Evolutionary conservation across 2,329 filamentous ascomycete species (phyloP).

Genomic region (Exophiala aquamarina): DNA sequence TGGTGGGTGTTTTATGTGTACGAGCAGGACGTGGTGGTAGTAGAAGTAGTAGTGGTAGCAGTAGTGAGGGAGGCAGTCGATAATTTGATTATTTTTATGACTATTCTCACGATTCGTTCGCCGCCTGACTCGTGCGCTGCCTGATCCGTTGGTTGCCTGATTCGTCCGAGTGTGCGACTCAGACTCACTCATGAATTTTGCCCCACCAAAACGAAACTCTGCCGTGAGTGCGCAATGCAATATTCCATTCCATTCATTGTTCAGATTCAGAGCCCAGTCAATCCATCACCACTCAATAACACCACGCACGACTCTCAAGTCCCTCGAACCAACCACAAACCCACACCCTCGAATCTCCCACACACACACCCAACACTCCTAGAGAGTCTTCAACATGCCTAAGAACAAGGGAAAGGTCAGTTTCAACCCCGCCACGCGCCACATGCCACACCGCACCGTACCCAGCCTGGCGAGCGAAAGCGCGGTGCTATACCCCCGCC

Average conservation of each 20-base stretch:
- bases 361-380: background rate
- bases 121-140: too few species aligned
- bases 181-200: slow-evolving; percentile 4
- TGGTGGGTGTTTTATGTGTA: too few species aligned
- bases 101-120: too few species aligned
- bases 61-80: too few species aligned
- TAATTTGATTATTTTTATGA: too few species aligned
- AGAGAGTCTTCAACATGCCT: slow-evolving; percentile 65
- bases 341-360: background rate
- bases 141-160: background rate
- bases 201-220: slow-evolving; percentile 11
- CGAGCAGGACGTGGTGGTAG: too few species aligned
- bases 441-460: slow-evolving; percentile 15
- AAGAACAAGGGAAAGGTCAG: slow-evolving; percentile 99
- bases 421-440: slow-evolving; percentile 30
- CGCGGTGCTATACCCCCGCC: background rate
- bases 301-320: background rate
- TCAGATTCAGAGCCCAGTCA: background rate
- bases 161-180: too few species aligned
- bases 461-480: too few species aligned
- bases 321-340: slow-evolving; percentile 9
- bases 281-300: background rate
- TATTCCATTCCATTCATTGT: too few species aligned
- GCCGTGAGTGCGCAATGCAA: too few species aligned
- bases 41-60: too few species aligned